These are phyloP conservation scores for Aureobasidium sp. DNA, from an alignment of 2,329 filamentous ascomycete species.

Conservation along the genomic window DNA sequence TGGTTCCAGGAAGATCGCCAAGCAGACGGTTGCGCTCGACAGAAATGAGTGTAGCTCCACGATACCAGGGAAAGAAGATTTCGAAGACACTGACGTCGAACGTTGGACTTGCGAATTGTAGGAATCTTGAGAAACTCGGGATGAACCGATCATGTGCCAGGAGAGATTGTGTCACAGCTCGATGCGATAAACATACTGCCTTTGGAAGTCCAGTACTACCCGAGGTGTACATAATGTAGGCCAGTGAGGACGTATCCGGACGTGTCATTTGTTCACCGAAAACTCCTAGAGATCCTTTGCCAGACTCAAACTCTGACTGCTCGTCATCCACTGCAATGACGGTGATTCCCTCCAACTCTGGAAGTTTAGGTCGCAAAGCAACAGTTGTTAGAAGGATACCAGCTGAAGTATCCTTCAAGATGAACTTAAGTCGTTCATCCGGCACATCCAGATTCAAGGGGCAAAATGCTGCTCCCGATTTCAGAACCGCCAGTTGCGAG, in stretches of 20 bases:
- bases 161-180: slow-evolving; percentile 70
- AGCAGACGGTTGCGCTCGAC: slow-evolving; percentile 63
- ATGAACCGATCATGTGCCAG: slow-evolving; percentile 74
- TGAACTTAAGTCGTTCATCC: slow-evolving; percentile 67
- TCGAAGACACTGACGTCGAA: slow-evolving; percentile 96
- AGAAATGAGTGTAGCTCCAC: slow-evolving; percentile 64
- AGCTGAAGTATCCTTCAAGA: slow-evolving; percentile 67
- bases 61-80: slow-evolving; percentile 78
- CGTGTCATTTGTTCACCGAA: not conserved
- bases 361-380: slow-evolving; percentile 35
- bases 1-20: slow-evolving; percentile 60
- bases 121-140: slow-evolving; percentile 66
- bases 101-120: slow-evolving; percentile 86
- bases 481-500: slow-evolving; percentile 66
- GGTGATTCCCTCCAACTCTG: slow-evolving; percentile 26
- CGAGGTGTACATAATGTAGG: slow-evolving; percentile 92
- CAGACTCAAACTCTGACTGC: not conserved
- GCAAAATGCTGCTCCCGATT: slow-evolving; percentile 77
- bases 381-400: slow-evolving; percentile 57
- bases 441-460: slow-evolving; percentile 74
- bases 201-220: slow-evolving; percentile 86
- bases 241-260: slow-evolving; percentile 35
- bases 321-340: slow-evolving; percentile 35
- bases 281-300: too few species aligned
- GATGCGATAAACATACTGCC: slow-evolving; percentile 74